These are phyloP conservation scores for Nepenthes mirabilis DNA, from an alignment of 148 eudicot genomes.

Conservation along the genomic window DNA sequence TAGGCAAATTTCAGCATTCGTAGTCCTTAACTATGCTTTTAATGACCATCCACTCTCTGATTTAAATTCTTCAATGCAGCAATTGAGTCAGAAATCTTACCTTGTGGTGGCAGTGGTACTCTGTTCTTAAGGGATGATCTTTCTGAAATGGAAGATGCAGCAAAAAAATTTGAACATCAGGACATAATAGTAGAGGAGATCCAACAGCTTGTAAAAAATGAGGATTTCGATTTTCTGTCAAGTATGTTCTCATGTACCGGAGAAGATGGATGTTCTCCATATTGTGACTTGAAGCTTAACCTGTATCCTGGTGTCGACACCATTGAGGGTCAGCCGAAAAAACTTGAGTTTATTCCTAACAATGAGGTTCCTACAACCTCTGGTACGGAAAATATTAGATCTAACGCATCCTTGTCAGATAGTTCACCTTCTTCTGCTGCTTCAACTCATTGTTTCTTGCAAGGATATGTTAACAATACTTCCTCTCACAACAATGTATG, in stretches of 20 bases:
- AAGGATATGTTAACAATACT: constrained; percentile 11
- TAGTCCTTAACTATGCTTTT: not conserved
- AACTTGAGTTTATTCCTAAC: constrained; percentile 11
- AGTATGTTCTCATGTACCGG: constrained; percentile 32
- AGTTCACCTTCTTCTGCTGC: constrained; percentile 44
- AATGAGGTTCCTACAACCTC: not conserved
- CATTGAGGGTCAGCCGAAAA: constrained; percentile 10
- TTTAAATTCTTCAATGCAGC: constrained; percentile 28
- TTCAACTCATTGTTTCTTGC: constrained; percentile 29
- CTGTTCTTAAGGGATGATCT: constrained; percentile 57
- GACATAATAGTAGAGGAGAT: constrained; percentile 28
- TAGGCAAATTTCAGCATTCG: constrained; percentile 3
- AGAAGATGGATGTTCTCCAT: constrained; percentile 53
- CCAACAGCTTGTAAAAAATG: constrained; percentile 25
- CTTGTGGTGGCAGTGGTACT: constrained; percentile 55
- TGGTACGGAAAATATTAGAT: constrained; percentile 8
- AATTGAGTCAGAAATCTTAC: constrained; percentile 29
- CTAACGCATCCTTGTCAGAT: constrained; percentile 19
- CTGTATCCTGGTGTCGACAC: constrained; percentile 3
- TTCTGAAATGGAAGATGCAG: constrained; percentile 58
- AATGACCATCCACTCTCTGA: not conserved
- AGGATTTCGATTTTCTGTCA: constrained; percentile 30
- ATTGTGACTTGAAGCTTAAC: constrained; percentile 38
- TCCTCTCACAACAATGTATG: constrained; percentile 30
- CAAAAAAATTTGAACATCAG: constrained; percentile 77